Evolutionary conservation across 2,329 filamentous ascomycete genomes (phyloP).

Genomic region (Chaetothyriales sp.): DNA sequence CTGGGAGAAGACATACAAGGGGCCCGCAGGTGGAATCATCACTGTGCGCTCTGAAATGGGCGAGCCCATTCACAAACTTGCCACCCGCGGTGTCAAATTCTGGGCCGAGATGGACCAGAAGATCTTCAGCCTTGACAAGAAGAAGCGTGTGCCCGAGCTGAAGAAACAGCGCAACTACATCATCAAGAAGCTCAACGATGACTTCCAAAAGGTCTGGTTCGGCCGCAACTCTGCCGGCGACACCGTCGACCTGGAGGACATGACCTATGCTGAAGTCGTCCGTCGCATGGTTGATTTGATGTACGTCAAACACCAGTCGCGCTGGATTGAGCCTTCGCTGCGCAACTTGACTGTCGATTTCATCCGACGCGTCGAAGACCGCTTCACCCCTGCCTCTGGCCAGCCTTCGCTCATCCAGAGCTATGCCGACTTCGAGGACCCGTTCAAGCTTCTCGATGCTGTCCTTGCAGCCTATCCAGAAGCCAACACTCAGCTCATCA

Average conservation of each 20-base stretch:
- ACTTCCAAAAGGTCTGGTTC: slow-evolving; percentile 97
- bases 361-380: slow-evolving; percentile 91
- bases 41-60: slow-evolving; percentile 98
- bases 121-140: slow-evolving; percentile 92
- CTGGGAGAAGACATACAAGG: slow-evolving; percentile 91
- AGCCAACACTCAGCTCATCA: slow-evolving; percentile 81
- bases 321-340: slow-evolving; percentile 83
- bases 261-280: slow-evolving; percentile 84
- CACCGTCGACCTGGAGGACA: slow-evolving; percentile 78
- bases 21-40: slow-evolving; percentile 78
- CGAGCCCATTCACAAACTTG: slow-evolving; percentile 97
- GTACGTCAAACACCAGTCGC: slow-evolving; percentile 76
- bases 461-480: slow-evolving; percentile 75
- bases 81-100: slow-evolving; percentile 86
- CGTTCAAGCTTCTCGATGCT: slow-evolving; percentile 60
- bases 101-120: slow-evolving; percentile 99
- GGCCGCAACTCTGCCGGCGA: slow-evolving; percentile 67
- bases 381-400: slow-evolving; percentile 60
- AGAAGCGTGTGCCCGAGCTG: slow-evolving; percentile 74
- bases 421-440: slow-evolving; percentile 73
- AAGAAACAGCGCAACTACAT: slow-evolving; percentile 82
- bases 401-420: slow-evolving; percentile 74
- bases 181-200: slow-evolving; percentile 87
- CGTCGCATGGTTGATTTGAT: slow-evolving; percentile 77
- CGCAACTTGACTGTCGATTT: slow-evolving; percentile 80